A percentile compares a stretch with the other conserved stretches of the same genome.
phyloP scores from a whole-genome alignment of 176 grass and related monocot genomes.

The Miscanthus lutarioriparius region DNA sequence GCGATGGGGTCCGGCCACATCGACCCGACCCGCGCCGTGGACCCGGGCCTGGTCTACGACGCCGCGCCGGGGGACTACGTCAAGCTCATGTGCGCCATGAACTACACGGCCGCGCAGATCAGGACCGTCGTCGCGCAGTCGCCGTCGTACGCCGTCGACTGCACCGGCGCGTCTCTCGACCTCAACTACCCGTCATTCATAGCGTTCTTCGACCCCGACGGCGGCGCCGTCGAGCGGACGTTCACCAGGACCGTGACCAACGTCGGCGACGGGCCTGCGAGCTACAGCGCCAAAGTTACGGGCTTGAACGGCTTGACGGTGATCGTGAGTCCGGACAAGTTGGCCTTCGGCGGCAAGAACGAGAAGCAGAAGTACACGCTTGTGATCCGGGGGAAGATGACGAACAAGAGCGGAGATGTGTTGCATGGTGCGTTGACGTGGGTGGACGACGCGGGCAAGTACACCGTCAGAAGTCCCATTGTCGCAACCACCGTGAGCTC shows the following conservation, averaged over 20 bases:
- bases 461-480: constrained; percentile 78
- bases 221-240: constrained; percentile 26
- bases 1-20: constrained; percentile 80
- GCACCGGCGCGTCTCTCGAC: constrained; percentile 52
- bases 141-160: constrained; percentile 35
- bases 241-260: constrained; percentile 66
- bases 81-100: constrained; percentile 79
- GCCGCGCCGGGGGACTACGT: constrained; percentile 60
- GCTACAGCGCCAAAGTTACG: constrained; percentile 52
- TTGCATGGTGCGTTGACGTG: constrained; percentile 73
- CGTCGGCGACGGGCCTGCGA: constrained; percentile 51
- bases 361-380: constrained; percentile 68
- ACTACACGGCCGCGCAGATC: constrained; percentile 70
- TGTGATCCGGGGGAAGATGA: constrained; percentile 48
- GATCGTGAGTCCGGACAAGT: constrained; percentile 32
- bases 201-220: constrained; percentile 42
- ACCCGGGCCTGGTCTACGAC: constrained; percentile 79
- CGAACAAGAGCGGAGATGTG: constrained; percentile 37
- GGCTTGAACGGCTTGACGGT: constrained; percentile 50
- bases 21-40: constrained; percentile 51
- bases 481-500: constrained; percentile 58
- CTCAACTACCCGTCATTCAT: constrained; percentile 95
- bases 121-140: constrained; percentile 56
- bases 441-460: constrained; percentile 67
- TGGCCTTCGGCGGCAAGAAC: constrained; percentile 56